Evolutionary conservation across 139 green algal species (phyloP), one percentile per base, ranked within the genome.

Genomic region (Pleodorina starrii): DNA sequence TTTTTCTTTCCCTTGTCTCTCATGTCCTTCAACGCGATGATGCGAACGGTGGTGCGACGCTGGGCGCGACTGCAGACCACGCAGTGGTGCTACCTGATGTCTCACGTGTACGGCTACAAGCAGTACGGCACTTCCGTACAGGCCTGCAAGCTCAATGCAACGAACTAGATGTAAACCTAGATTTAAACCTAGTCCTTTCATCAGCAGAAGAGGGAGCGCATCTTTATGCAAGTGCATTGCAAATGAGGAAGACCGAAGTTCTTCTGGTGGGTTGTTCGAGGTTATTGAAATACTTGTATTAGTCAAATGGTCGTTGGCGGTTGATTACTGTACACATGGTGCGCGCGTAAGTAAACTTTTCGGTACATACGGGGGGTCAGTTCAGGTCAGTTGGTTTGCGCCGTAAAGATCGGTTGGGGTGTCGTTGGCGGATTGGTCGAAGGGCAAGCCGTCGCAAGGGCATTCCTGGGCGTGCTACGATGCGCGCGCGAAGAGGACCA

Each of bases 31-130:
- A 60, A 60, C 17, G 17, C 14, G 14, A 60, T 60, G 14, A n/a
- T n/a, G n/a, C n/a, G n/a, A n/a, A n/a, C n/a, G n/a, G n/a, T n/a
- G n/a, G n/a, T 60, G 50, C 50, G 17, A 60, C 14, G 14, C 50
- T 17, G 50, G 50, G 50, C 50, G 50, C 50, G 14, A 14, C 17
- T 23, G 29, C 81, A 88, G 82, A 79, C 32, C 32, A 88, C 82
- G 5, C 7, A 27, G 2, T 88, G 82, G 82, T 88, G 82, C 82
- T 88, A 80, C 43, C 43, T 88, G 32, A 51, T 80, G 82, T 68
- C 35, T 2, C 5, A 51, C 3, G 43, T 88, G 2, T 36, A 7
- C 32, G n/a, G 36, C 0, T 88, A 48, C 44, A 88, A 88, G 60
- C 40, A 38, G 10, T 88, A 88, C 82, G 48, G 48, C 43, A 71